Percentiles rank a stretch among this genome's conserved stretches.
These are phyloP conservation scores for Colletotrichum sp. DNA, from an alignment of 2,329 filamentous ascomycete species.

Conservation along the genomic window DNA sequence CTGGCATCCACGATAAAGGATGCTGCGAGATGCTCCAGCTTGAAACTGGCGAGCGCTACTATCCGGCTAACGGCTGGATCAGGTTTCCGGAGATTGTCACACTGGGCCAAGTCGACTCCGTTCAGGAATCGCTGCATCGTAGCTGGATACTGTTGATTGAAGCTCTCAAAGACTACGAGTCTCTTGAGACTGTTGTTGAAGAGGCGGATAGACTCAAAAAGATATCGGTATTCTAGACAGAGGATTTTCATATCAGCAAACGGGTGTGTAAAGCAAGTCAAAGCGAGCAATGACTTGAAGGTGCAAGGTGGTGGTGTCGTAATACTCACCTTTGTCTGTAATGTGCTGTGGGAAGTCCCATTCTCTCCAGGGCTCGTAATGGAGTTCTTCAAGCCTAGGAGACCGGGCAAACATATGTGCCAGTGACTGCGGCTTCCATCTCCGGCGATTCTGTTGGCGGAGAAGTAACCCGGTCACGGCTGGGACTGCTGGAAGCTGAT, in stretches of 20 bases:
- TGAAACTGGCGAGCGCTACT: constrained; percentile 24
- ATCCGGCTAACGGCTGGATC: constrained; percentile 20
- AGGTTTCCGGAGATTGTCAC: constrained; percentile 23
- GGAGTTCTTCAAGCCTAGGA: constrained; percentile 32
- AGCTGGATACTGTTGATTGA: constrained; percentile 32
- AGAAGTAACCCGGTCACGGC: constrained; percentile 34
- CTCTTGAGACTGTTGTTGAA: constrained; percentile 22
- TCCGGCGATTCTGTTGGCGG: constrained; percentile 34
- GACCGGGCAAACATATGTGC: constrained; percentile 33
- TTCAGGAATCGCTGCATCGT: constrained; percentile 17
- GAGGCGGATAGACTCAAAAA: not conserved
- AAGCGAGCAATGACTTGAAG: not conserved
- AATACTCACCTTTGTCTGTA: constrained; percentile 25
- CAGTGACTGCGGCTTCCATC: constrained; percentile 29
- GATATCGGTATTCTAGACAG: not conserved
- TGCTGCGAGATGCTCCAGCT: constrained; percentile 29
- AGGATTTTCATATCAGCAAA: not conserved
- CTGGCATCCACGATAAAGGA: constrained; percentile 30
- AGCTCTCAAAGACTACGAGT: constrained; percentile 34
- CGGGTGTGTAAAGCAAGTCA: not conserved
- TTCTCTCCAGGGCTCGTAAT: constrained; percentile 37
- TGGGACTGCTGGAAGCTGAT: constrained; percentile 28
- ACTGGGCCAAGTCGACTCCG: not conserved
- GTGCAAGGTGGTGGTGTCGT: not conserved
- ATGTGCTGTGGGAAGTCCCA: constrained; percentile 21